A percentile compares a stretch with the other conserved stretches of the same genome.
These are phyloP conservation scores for Prunus padus DNA, from an alignment of 306 rosid genomes.

Conservation along the genomic window DNA sequence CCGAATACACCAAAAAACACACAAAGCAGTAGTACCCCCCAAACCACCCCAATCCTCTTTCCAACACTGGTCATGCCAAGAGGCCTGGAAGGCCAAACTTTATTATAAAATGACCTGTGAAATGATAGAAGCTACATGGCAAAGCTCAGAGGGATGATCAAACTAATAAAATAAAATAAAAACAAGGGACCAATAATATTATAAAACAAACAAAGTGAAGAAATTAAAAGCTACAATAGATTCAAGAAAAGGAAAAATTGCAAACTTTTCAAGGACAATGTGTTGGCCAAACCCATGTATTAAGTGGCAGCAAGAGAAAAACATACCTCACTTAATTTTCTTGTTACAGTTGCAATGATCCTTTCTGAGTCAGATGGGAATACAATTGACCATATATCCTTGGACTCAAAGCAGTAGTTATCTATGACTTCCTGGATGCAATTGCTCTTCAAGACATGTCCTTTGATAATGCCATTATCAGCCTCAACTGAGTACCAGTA, in stretches of 20 bases:
- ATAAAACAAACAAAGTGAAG: not conserved
- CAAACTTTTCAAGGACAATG: not conserved
- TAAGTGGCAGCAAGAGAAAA: not conserved
- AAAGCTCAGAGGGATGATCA: not conserved
- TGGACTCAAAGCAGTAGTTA: constrained; percentile 74
- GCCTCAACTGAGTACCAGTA: constrained; percentile 91
- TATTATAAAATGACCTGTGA: not conserved
- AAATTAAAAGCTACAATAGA: not conserved
- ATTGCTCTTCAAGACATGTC: constrained; percentile 72
- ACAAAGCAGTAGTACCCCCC: not conserved
- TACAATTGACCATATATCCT: constrained; percentile 81
- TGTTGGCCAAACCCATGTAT: not conserved
- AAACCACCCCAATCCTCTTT: not conserved
- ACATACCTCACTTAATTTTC: constrained; percentile 77
- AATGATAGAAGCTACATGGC: not conserved
- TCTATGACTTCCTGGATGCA: constrained; percentile 51
- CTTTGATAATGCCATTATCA: constrained; percentile 75
- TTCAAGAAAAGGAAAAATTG: not conserved
- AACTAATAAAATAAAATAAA: not conserved
- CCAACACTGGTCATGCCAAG: not conserved
- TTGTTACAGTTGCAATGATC: constrained; percentile 68
- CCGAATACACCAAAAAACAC: not conserved
- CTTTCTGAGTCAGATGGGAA: constrained; percentile 93
- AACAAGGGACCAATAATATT: not conserved
- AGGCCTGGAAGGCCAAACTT: not conserved